Evolutionary conservation across 179 eudicot species (phyloP).

Genomic region (Amaranthus tricolor): DNA sequence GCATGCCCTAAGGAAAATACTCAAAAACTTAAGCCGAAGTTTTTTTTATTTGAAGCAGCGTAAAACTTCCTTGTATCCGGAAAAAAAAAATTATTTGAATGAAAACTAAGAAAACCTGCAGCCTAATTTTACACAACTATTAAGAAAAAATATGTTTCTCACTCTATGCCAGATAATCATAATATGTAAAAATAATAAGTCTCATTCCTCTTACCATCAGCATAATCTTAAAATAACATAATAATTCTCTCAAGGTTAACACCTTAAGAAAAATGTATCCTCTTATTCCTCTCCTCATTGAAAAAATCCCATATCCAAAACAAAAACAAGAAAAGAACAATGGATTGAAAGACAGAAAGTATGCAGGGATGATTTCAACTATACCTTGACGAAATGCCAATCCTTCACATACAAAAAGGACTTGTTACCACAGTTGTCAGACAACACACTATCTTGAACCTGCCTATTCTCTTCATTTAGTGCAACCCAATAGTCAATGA

Average conservation of each 20-base stretch:
- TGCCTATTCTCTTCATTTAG: constrained; percentile 22
- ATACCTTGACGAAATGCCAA: constrained; percentile 98
- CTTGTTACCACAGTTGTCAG: constrained; percentile 27
- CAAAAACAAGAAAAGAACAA: neutral
- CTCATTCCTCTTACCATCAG: neutral
- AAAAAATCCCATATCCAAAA: neutral
- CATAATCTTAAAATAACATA: neutral
- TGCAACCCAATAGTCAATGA: constrained; percentile 59
- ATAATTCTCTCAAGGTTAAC: neutral
- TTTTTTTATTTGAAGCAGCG: neutral
- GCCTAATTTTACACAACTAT: neutral
- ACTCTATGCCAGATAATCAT: neutral
- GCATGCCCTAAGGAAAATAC: neutral
- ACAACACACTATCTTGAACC: constrained; percentile 20
- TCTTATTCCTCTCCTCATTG: neutral
- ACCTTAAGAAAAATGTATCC: neutral
- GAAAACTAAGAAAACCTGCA: too few relatives aligned
- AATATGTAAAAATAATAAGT: neutral
- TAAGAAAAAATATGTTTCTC: neutral
- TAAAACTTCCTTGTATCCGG: neutral
- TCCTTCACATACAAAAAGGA: constrained; percentile 80
- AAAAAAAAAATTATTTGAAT: neutral
- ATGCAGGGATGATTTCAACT: constrained; percentile 11
- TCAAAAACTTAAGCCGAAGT: neutral
- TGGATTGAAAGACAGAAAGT: neutral